Conservation (phyloP, 495 filamentous ascomycete genomes). For the Elaphomyces granulatus region DNA sequence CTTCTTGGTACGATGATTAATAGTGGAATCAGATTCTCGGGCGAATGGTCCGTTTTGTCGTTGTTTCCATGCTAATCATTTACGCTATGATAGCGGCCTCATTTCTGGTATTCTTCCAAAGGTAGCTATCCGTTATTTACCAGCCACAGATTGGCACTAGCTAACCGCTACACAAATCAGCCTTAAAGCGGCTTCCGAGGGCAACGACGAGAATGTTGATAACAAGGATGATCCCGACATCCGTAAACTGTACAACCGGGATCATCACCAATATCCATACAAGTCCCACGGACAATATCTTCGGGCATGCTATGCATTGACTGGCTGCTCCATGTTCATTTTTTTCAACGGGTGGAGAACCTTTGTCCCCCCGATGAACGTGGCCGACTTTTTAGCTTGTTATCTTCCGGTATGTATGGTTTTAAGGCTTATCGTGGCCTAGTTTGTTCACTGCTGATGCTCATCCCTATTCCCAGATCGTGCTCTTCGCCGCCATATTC, state of each 20-base stretch:
- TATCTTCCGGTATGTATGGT: slow-evolving; percentile 17
- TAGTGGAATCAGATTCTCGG: slow-evolving; percentile 8
- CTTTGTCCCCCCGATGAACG: slow-evolving; percentile 25
- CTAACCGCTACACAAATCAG: background rate
- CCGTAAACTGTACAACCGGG: slow-evolving; percentile 12
- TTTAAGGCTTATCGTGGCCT: background rate
- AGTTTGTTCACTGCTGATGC: background rate
- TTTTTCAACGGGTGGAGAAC: slow-evolving; percentile 32
- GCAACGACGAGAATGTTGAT: background rate
- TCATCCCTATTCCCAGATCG: background rate
- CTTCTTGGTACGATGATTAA: slow-evolving; percentile 3
- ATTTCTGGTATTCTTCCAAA: slow-evolving; percentile 31
- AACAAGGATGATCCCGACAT: slow-evolving; percentile 24
- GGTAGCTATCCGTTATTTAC: no score
- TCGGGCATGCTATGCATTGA: slow-evolving; percentile 28
- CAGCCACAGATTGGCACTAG: slow-evolving; percentile 1
- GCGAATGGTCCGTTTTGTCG: slow-evolving; percentile 28
- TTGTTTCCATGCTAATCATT: slow-evolving; percentile 30
- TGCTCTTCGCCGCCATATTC: background rate
- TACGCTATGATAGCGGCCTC: slow-evolving; percentile 31
- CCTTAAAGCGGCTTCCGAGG: background rate
- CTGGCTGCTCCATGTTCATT: slow-evolving; percentile 25
- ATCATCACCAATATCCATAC: slow-evolving; percentile 27
- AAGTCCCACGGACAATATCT: slow-evolving; percentile 35
- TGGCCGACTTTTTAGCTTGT: slow-evolving; percentile 28